Base-by-base conservation (phyloP, 2,329 filamentous ascomycete species). In the Neonectria faginata region DNA sequence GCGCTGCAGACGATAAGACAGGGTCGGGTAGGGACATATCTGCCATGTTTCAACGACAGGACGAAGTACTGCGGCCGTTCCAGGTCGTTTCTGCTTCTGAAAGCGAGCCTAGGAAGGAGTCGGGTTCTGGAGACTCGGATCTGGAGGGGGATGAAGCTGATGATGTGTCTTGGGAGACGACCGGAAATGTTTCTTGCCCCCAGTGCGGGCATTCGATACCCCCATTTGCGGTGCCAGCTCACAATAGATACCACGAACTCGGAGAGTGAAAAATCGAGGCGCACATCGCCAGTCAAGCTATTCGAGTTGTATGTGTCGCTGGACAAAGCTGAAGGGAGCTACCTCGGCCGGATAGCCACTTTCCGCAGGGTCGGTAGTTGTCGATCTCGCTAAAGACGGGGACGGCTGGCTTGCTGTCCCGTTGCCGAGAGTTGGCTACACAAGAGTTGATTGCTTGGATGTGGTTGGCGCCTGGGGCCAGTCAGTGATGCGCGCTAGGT, bases 31-130 rank as follows among this genome's bases (percentile, higher is more conserved):
- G 91, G 67, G 90, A 97, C 73, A 97, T 97, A 69, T 86, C 86
- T 1, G 86, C 83, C 73, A 97, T 97, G 93, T 97, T 97, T 76
- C 88, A 83, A 73, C 85, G 84, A 59, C 93, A 97, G 75, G 89
- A 92, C 54, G 85, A 88, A 48, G 85, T 89, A 31, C 79, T 94
- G 59, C 88, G 85, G 65, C 88, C 91, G 54, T 94, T 91, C 81
- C 89, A 81, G 55, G 83, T 89, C 1, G 64, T 50, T 14, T 48
- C 66, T n/a, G 83, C 85, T 51, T 74, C 60, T 6, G 65, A 70
- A 54, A 64, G 64, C 8, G 64, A 70, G 57, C 66, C 78, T 6
- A 75, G 76, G 16, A 76, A 76, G 36, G 14, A 8, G 14, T 39
- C 10, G 74, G 75, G 55, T 57, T 72, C 14, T 39, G 74, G 73